Base-by-base conservation (phyloP, 176 grass and related monocot genomes). In the Rhipidocladum racemiflorum region DNA sequence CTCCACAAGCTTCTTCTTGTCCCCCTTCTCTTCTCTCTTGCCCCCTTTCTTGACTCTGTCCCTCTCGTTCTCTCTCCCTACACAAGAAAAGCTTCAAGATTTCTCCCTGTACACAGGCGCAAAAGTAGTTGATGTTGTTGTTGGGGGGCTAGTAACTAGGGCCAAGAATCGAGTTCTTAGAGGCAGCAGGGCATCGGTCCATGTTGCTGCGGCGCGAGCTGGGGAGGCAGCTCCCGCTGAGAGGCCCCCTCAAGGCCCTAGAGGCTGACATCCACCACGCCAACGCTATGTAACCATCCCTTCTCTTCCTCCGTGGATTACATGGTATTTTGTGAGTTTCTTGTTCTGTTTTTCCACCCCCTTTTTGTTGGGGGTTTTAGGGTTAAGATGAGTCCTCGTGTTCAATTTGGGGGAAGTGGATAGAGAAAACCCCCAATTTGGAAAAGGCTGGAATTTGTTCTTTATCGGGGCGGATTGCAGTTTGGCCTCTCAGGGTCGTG, bases 231-330 rank as follows among this genome's bases (percentile, higher is more conserved):
- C 66, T 91, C 32, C 88, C 87, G 45, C 74, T 94, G 64, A 91
- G 89, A 90, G 92, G 89, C 11, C 86, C 92, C 77, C 85, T 94
- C 63, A 94, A 94, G 65, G 85, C 89, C 39, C 81, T 94, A 21
- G 89, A 94, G 81, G 89, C 89, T 11, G 92, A 94, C 61, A 92
- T 94, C 64, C 90, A 94, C 67, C 92, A 94, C 79, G 92, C 92
- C 21, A 94, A 94, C 80, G 87, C 89, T 83, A 86, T 94, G 92
- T 94, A 85, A 83, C 56, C 65, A 4, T 63, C 28, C 17, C 21
- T 53, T 21, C 40, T 43, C 15, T 76, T 30, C 18, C 18, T 24
- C 60, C 57, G 4, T 18, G 3, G 21, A 42, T 53, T 76, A 6
- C 25, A 35, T 66, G 38, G 28, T 67, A 46, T 59, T 84, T 42